These are phyloP conservation scores for Solanum arcanum DNA, from an alignment of 257 asterid genomes.

Conservation along the genomic window DNA sequence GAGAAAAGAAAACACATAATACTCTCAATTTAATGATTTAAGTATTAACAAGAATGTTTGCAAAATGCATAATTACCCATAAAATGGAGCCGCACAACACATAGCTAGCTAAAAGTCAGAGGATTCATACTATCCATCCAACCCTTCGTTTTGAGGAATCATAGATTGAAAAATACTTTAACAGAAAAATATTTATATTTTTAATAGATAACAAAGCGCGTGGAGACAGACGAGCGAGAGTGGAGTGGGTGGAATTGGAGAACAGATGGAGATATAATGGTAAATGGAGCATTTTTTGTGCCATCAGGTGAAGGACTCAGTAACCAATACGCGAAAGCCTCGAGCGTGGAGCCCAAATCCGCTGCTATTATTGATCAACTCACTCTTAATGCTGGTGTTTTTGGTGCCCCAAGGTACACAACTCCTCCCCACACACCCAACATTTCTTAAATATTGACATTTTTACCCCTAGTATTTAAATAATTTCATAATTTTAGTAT, in stretches of 20 bases:
- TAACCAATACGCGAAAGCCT: conserved; percentile 40
- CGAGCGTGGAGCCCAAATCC: conserved; percentile 41
- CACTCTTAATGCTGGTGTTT: conserved; percentile 59
- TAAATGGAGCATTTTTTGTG: conserved; percentile 54
- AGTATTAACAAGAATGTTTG: not conserved
- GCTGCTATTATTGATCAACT: conserved; percentile 38
- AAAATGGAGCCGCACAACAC: no score
- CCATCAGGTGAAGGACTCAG: conserved; percentile 51
- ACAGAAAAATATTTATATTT: not conserved
- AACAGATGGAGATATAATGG: conserved; percentile 52
- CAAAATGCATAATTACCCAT: not conserved
- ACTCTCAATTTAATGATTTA: no score
- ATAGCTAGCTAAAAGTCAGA: no score
- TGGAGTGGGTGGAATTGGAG: conserved; percentile 69
- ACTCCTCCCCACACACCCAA: not conserved
- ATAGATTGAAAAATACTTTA: rapidly evolving
- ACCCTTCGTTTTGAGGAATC: rapidly evolving
- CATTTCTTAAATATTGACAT: not conserved
- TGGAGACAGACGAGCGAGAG: conserved; percentile 35
- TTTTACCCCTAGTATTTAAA: not conserved
- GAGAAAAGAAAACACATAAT: no score
- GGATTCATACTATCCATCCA: rapidly evolving
- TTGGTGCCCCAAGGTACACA: conserved; percentile 45
- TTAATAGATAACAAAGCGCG: conserved; percentile 48
- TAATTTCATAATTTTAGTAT: not conserved